Base-by-base conservation (phyloP, 495 filamentous ascomycete genomes). In the Schizothecium vesticola region DNA sequence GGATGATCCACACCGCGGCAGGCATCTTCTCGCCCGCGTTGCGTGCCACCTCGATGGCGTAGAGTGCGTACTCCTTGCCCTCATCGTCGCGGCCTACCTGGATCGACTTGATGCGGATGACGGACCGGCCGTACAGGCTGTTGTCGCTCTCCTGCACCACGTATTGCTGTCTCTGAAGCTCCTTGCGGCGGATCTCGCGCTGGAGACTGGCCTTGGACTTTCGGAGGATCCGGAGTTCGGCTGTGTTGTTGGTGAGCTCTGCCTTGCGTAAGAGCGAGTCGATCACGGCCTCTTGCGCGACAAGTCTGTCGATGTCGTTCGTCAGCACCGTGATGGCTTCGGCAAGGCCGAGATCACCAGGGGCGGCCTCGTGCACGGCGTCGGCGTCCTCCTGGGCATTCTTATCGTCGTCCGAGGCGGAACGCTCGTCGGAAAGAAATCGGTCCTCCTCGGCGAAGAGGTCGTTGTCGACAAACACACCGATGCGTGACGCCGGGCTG, bases 71-170 rank as follows among this genome's bases (percentile, higher is more conserved):
- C 75, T 98, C 95, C 71, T 92, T 91, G 22, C 94, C 95, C 68
- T 97, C 93, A 33, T 94, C 91, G 68, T 97, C 94, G 68, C 86
- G 91, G 21, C 92, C 95, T 58, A 97, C 92, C 77, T 95, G 92
- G 68, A 96, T 94, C 2, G 91, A 90, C 76, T 92, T 93, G 79
- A 99, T 97, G 64, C 86, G 89, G 68, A 98, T 87, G 6, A 87
- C 90, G 4, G 95, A 93, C 13, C 95, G 90, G 19, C 95, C 95
- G 77, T 95, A 97, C 56, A 99, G 82, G 77, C 93, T 97, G 78
- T 98, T 99, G 73, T 98, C 96, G 75, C 93, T 97, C 77, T 98
- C 94, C 76, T 99, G 96, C 55, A 97, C 89, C 70, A 96, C 92
- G 72, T 98, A 99, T 76, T 98, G 96, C 78, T 97, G 94, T 56